These are phyloP conservation scores for Boletellus ananas DNA, from an alignment of 768 basidiomycete species.

Conservation along the genomic window DNA sequence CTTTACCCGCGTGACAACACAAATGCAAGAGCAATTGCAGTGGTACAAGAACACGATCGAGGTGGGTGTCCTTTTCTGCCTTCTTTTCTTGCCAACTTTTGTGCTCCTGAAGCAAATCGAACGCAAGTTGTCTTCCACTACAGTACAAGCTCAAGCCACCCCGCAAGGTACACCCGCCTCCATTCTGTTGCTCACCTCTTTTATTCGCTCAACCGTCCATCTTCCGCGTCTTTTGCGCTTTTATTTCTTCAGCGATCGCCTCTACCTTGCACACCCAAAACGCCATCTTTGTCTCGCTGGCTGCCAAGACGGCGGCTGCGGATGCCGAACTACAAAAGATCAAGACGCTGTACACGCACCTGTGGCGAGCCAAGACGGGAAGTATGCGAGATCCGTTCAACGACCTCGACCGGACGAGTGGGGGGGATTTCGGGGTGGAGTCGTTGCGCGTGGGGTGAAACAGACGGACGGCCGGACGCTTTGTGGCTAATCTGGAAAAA, in stretches of 20 bases:
- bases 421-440: slow-evolving; percentile 44
- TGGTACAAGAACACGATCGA: slow-evolving; percentile 84
- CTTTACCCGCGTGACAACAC: slow-evolving; percentile 66
- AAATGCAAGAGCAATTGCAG: slow-evolving; percentile 66
- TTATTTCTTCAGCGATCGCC: slow-evolving; percentile 50
- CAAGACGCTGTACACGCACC: slow-evolving; percentile 67
- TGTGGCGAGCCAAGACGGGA: slow-evolving; percentile 78
- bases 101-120: slow-evolving; percentile 52
- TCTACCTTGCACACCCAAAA: slow-evolving; percentile 80
- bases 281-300: slow-evolving; percentile 69
- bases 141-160: slow-evolving; percentile 59
- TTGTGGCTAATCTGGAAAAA: too few species aligned
- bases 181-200: not conserved
- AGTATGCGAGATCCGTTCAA: slow-evolving; percentile 83
- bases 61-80: slow-evolving; percentile 36
- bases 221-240: too few species aligned
- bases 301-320: slow-evolving; percentile 68
- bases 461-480: too few species aligned
- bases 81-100: not conserved
- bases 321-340: slow-evolving; percentile 76
- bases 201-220: not conserved
- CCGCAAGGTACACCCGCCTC: slow-evolving; percentile 57
- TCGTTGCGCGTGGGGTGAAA: slow-evolving; percentile 12
- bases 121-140: slow-evolving; percentile 68
- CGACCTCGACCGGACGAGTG: slow-evolving; percentile 38